Base-by-base conservation (phyloP, 495 filamentous ascomycete species). In the Tuber indicum region DNA sequence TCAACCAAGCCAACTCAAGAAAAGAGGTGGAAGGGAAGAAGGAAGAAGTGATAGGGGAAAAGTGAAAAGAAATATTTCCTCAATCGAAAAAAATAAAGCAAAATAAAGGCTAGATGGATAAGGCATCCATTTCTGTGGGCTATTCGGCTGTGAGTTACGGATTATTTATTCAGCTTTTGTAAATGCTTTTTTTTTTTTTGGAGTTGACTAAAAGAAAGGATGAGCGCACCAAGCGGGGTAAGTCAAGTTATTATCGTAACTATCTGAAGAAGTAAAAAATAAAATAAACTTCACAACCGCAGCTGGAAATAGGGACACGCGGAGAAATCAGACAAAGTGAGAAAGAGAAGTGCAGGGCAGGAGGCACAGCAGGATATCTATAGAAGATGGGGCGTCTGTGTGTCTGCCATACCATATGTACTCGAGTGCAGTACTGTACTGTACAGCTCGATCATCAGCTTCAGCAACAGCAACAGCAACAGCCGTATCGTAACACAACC, bases 31-130 rank as follows among this genome's bases (percentile, higher is more conserved):
- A 3, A 32, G 32, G 32, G 32, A 32, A 32, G 32, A 32, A 32
- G 58, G n/a, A n/a, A 6, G 7, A 17, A 32, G 58, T 5, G 62
- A 78, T 46, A 71, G 32, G 71, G 58, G 16, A 17, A 23, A 58
- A 71, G 72, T 66, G 73, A 70, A 36, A 80, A 41, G 10, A 71
- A 42, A 73, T 47, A 43, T 71, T 43, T 71, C 62, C 70, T 58
- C 71, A 80, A 79, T 76, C 17, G n/a, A 10, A 74, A 70, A 74
- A 75, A 75, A 26, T 75, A 73, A 75, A 71, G 72, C 74, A 79
- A 72, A 73, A 45, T 62, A n/a, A 62, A 76, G 76, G 70, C 76
- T 75, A 43, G 69, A 74, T 76, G 43, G 46, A 46, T 74, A 74
- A 62, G 58, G 26, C 10, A 12, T 17, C 26, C 58, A 72, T 80